Evolutionary conservation across 192 early-diverging fungal genomes (phyloP).

Genomic region (Dissophora globulifera): DNA sequence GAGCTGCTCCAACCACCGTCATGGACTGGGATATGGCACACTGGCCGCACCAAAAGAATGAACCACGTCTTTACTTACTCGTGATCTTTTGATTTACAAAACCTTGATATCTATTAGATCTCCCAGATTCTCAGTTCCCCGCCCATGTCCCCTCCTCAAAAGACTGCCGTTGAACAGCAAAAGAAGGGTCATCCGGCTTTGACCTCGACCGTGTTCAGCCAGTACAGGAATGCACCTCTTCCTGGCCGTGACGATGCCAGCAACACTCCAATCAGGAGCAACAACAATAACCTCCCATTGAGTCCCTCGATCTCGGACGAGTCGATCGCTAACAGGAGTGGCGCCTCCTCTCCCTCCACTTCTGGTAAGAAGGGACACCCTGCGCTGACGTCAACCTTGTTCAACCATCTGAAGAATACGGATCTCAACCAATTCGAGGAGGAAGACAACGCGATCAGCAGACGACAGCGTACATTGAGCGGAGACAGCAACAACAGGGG

Average conservation of each 20-base stretch:
- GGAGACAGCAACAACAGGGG: no score
- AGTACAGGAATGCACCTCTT: constrained; percentile 17
- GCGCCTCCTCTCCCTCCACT: background rate
- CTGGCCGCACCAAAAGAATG: no score
- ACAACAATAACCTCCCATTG: background rate
- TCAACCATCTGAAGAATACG: no score
- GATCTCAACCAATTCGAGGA: no score
- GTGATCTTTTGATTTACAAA: no score
- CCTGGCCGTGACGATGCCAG: background rate
- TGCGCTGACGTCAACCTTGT: no score
- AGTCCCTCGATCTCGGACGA: constrained; percentile 23
- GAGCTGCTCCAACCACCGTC: no score
- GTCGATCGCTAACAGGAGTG: background rate
- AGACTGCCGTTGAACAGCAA: background rate
- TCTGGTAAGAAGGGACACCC: constrained; percentile 40
- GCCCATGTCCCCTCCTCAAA: constrained; percentile 27
- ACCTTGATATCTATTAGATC: no score
- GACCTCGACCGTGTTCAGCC: constrained; percentile 40
- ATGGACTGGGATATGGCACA: no score
- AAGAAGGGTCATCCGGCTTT: constrained; percentile 52
- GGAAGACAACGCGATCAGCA: no score
- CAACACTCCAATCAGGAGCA: background rate
- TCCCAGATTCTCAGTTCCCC: constrained; percentile 38
- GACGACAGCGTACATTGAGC: no score
- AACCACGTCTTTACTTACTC: no score